Evolutionary conservation across 805 yeast species (phyloP).

Genomic region (Ogataea haglerorum): DNA sequence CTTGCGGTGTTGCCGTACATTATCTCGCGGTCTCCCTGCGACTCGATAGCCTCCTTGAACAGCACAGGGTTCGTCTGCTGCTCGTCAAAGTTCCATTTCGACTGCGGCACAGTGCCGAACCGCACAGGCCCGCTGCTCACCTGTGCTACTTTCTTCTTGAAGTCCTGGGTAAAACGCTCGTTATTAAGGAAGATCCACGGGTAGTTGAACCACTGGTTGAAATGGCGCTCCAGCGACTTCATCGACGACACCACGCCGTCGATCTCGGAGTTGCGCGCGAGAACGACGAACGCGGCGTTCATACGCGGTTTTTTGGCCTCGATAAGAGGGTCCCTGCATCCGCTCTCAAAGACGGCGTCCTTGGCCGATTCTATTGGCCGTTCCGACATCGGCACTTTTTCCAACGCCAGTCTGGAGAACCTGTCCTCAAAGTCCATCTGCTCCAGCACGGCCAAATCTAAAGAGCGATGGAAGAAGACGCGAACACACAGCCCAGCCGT

Average conservation of each 20-base stretch:
- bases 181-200: constrained; percentile 91
- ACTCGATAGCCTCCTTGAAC: constrained; percentile 55
- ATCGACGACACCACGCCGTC: constrained; percentile 74
- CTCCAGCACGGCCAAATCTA: constrained; percentile 9
- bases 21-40: constrained; percentile 80
- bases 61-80: constrained; percentile 35
- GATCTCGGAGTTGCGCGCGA: constrained; percentile 78
- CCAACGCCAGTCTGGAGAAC: constrained; percentile 13
- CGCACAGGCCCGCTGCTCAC: constrained; percentile 60
- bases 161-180: constrained; percentile 64
- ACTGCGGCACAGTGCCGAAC: constrained; percentile 62
- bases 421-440: constrained; percentile 18
- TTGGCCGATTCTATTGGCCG: constrained; percentile 23
- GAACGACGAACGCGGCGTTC: constrained; percentile 80
- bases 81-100: constrained; percentile 70
- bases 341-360: constrained; percentile 33
- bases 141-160: constrained; percentile 48
- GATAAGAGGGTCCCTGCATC: constrained; percentile 31
- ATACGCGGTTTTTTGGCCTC: constrained; percentile 41
- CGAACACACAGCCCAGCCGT: not conserved
- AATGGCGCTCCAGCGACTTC: constrained; percentile 75
- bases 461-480: not conserved
- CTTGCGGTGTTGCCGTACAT: constrained; percentile 80
- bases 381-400: constrained; percentile 26
- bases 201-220: constrained; percentile 90